Conservation (phyloP, 345 rosid genomes). For the Euphorbia lathyris region DNA sequence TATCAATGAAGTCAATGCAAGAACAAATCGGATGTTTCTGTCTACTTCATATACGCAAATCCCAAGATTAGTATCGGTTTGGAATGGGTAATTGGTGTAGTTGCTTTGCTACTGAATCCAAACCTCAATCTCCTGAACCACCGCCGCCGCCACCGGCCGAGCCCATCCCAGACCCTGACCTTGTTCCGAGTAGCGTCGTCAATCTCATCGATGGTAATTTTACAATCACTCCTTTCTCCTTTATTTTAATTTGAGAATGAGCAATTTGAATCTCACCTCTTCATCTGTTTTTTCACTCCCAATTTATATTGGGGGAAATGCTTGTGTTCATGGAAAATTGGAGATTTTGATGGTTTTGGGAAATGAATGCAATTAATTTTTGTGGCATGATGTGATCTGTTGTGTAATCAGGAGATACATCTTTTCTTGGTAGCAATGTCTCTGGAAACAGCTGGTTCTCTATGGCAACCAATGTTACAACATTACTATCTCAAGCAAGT, state of each 20-base stretch:
- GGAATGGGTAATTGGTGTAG: slow-evolving; percentile 16
- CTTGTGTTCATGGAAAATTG: no score
- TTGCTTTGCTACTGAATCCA: background rate
- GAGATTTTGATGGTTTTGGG: no score
- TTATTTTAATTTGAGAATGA: no score
- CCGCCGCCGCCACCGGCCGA: background rate
- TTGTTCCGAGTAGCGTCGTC: background rate
- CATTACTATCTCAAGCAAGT: slow-evolving; percentile 14
- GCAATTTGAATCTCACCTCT: no score
- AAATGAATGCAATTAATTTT: no score
- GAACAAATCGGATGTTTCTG: no score
- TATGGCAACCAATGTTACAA: slow-evolving; percentile 14
- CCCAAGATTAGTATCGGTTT: no score
- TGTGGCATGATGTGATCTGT: background rate
- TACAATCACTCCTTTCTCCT: no score
- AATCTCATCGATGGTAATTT: background rate
- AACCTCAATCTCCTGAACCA: background rate
- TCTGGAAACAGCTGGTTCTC: slow-evolving; percentile 7
- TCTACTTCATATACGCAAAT: no score
- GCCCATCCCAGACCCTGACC: slow-evolving; percentile 4
- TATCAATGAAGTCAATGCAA: no score
- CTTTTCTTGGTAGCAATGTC: slow-evolving; percentile 4
- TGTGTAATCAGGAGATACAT: slow-evolving; percentile 3
- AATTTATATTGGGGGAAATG: no score
- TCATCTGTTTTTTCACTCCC: no score